Evolutionary conservation across 192 early-diverging fungal genomes (phyloP).

Genomic region (Coemansia sp.): DNA sequence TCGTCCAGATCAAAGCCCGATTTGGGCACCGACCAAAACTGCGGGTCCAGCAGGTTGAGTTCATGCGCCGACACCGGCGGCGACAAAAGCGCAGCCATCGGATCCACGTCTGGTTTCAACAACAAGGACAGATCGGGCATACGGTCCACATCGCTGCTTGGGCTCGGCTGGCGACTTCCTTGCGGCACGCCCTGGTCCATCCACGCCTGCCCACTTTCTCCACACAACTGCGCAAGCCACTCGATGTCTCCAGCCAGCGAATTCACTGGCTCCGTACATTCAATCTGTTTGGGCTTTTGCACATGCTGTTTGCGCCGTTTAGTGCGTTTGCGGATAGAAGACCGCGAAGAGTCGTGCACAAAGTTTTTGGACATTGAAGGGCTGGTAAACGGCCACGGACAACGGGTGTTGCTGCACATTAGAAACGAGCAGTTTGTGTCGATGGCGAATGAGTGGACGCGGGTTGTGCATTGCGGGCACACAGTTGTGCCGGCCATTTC

Average conservation of each 20-base stretch:
- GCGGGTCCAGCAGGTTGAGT: conserved; percentile 10
- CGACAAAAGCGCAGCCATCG: conserved; percentile 38
- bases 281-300: no score
- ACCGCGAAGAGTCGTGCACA: conserved; percentile 36
- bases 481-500: background rate
- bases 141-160: conserved; percentile 20
- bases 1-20: conserved; percentile 25
- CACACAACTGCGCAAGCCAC: conserved; percentile 29
- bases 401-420: conserved; percentile 41
- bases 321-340: conserved; percentile 42
- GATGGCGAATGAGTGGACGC: conserved; percentile 28
- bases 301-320: conserved; percentile 48
- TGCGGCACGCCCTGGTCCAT: conserved; percentile 35
- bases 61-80: conserved; percentile 16
- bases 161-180: conserved; percentile 33
- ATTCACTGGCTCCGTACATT: no score
- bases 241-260: conserved; percentile 8
- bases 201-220: conserved; percentile 6
- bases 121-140: conserved; percentile 27
- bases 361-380: conserved; percentile 28
- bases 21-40: conserved; percentile 4
- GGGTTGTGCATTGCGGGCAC: conserved; percentile 38
- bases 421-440: conserved; percentile 50
- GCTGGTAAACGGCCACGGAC: conserved; percentile 48
- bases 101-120: conserved; percentile 16